Percentiles rank a stretch among this genome's conserved stretches.
phyloP scores from a whole-genome alignment of 2,329 filamentous ascomycete species.

The Ophiocordyceps camponoti-saundersi region DNA sequence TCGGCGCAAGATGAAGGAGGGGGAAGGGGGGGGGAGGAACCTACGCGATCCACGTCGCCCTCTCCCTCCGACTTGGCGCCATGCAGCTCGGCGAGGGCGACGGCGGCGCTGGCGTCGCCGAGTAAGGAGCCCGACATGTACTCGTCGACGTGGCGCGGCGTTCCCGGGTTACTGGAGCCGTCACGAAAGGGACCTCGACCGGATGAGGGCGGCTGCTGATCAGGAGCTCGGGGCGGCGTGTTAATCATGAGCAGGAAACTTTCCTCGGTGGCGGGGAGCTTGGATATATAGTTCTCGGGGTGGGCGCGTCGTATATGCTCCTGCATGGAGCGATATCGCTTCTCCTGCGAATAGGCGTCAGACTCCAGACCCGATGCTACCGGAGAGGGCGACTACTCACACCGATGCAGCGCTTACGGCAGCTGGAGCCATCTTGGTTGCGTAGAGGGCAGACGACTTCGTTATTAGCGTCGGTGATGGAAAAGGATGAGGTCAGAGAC shows the following conservation, averaged over 20 bases:
- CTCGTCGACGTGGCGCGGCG: constrained; percentile 54
- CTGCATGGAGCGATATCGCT: constrained; percentile 96
- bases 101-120: constrained; percentile 61
- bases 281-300: constrained; percentile 91
- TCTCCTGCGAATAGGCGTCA: constrained; percentile 45
- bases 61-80: constrained; percentile 60
- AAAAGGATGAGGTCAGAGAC: constrained; percentile 77
- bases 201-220: constrained; percentile 14
- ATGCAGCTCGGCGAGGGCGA: constrained; percentile 68
- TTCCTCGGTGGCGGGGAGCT: constrained; percentile 94
- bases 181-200: constrained; percentile 29
- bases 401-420: constrained; percentile 92
- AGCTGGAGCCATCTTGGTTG: constrained; percentile 93
- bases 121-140: constrained; percentile 30
- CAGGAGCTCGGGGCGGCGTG: constrained; percentile 58
- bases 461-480: constrained; percentile 79
- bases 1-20: background rate
- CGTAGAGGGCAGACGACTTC: constrained; percentile 92
- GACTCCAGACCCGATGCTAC: background rate
- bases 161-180: constrained; percentile 47
- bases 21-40: constrained; percentile 12
- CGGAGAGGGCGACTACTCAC: constrained; percentile 46
- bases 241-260: constrained; percentile 96
- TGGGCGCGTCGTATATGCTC: constrained; percentile 97
- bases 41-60: constrained; percentile 63